Evolutionary conservation across 169 alveolate species (phyloP).

Genomic region (Plasmodium coatneyi): DNA sequence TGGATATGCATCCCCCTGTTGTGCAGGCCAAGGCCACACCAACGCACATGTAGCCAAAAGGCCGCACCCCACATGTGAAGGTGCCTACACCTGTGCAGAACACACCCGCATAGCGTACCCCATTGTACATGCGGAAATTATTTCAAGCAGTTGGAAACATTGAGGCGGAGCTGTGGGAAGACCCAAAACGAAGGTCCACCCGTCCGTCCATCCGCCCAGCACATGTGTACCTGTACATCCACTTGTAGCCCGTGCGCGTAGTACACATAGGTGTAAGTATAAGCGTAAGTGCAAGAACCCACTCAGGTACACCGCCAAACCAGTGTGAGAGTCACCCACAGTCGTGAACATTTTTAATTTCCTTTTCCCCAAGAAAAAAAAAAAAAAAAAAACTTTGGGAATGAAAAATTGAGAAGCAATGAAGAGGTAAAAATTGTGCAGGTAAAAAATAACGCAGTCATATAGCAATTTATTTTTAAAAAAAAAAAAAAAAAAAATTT

Average conservation of each 20-base stretch:
- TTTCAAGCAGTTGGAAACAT: background rate
- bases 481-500: slow-evolving; percentile 1
- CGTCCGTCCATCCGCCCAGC: background rate
- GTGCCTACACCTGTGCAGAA: background rate
- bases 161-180: background rate
- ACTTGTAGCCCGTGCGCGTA: background rate
- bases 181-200: background rate
- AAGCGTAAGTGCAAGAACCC: background rate
- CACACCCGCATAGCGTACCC: background rate
- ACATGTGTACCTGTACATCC: background rate
- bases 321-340: background rate
- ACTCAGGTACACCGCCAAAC: background rate
- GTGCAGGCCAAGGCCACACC: background rate
- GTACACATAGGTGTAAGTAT: background rate
- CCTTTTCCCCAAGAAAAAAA: background rate
- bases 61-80: background rate
- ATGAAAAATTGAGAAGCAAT: background rate
- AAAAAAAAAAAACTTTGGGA: background rate
- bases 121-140: background rate
- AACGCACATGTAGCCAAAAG: background rate
- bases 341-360: background rate
- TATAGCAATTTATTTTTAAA: background rate
- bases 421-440: background rate
- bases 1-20: background rate
- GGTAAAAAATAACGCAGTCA: background rate